phyloP scores from a whole-genome alignment of 139 green algal genomes.

The Coccomyxa sp. region DNA sequence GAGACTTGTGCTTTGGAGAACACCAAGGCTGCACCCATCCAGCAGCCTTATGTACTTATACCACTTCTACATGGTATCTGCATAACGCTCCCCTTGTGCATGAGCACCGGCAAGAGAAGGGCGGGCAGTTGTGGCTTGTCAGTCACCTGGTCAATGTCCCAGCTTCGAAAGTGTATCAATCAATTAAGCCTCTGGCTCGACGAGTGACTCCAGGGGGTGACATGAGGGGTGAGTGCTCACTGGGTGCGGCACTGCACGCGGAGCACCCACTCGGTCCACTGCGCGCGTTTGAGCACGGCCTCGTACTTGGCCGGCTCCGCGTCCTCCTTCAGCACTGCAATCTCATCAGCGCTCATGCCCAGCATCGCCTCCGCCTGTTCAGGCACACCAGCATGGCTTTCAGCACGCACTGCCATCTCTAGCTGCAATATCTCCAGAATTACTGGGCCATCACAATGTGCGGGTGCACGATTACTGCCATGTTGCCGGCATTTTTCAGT shows the following conservation, averaged over 20 bases:
- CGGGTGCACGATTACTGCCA: neutral
- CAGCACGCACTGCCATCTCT: neutral
- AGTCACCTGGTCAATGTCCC: neutral
- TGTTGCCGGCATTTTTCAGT: neutral
- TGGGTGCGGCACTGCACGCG: neutral
- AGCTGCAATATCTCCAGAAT: neutral
- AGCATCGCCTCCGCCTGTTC: conserved; percentile 35
- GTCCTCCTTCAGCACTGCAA: conserved; percentile 35
- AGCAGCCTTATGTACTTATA: no score
- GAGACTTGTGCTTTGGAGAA: no score
- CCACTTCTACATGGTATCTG: no score
- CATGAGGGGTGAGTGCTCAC: neutral
- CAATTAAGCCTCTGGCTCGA: neutral
- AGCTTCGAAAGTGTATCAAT: neutral
- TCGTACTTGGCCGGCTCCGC: conserved; percentile 8
- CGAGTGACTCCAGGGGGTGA: neutral
- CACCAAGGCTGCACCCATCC: no score
- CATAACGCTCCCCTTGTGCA: no score
- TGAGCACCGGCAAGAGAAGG: no score
- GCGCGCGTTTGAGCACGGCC: conserved; percentile 11
- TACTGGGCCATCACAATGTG: neutral
- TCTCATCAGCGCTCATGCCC: conserved; percentile 49
- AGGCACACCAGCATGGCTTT: neutral
- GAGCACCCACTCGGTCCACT: conserved; percentile 22
- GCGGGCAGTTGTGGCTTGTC: neutral